Conservation (phyloP, 2,329 filamentous ascomycete genomes). For the Aspergillus pseudoviridinutans region DNA sequence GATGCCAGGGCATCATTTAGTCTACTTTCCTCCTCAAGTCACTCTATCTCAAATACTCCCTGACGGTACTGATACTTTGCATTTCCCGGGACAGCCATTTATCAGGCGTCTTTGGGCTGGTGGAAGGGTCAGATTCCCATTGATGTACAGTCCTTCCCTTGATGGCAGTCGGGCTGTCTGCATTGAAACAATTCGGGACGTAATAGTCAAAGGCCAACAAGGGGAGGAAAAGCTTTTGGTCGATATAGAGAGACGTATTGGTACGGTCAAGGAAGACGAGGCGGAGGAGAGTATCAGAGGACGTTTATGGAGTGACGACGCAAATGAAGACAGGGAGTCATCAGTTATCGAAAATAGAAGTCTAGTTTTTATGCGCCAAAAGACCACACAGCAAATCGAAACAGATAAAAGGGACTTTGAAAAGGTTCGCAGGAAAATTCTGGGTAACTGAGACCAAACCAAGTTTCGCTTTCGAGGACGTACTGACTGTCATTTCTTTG, state of each 20-base stretch:
- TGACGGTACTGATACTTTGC: constrained; percentile 80
- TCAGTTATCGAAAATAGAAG: constrained; percentile 56
- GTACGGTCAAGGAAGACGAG: constrained; percentile 36
- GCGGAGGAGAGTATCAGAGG: constrained; percentile 30
- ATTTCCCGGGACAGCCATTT: constrained; percentile 70
- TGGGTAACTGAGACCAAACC: constrained; percentile 25
- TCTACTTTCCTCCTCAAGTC: constrained; percentile 77
- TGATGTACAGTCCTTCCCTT: constrained; percentile 24
- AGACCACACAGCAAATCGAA: constrained; percentile 35
- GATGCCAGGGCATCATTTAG: constrained; percentile 66
- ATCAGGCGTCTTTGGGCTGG: constrained; percentile 84
- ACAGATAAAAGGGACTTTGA: constrained; percentile 22
- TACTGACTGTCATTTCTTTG: constrained; percentile 16
- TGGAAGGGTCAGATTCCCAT: constrained; percentile 60
- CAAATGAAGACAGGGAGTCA: constrained; percentile 40
- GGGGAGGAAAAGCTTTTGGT: constrained; percentile 59
- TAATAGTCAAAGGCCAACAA: constrained; percentile 47
- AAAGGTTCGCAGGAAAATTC: constrained; percentile 26
- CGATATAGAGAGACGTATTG: constrained; percentile 53
- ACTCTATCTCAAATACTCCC: constrained; percentile 60
- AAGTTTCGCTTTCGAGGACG: constrained; percentile 7
- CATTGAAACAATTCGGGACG: constrained; percentile 46
- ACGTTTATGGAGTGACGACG: constrained; percentile 43
- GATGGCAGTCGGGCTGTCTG: constrained; percentile 40
- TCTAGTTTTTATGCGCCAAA: constrained; percentile 60